Evolutionary conservation across 1,284 basidiomycete genomes (phyloP).

Genomic region (Ganoderma leucocontextum): DNA sequence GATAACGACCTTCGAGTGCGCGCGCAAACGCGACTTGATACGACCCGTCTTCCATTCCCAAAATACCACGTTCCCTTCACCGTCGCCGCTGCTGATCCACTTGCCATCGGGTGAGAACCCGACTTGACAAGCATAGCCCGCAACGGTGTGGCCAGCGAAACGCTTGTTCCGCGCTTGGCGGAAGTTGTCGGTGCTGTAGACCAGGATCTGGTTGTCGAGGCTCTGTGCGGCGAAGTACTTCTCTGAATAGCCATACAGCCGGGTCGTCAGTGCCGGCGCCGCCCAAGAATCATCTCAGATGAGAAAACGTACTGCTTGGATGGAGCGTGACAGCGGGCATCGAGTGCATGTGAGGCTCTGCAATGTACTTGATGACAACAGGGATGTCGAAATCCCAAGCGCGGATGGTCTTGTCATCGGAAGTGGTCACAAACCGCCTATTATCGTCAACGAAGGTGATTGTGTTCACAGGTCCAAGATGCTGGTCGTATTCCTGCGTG

Average conservation of each 20-base stretch:
- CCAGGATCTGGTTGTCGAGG: slow-evolving; percentile 96
- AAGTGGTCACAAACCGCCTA: slow-evolving; percentile 96
- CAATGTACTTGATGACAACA: slow-evolving; percentile 99
- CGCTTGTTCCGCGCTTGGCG: slow-evolving; percentile 98
- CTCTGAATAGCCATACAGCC: slow-evolving; percentile 53
- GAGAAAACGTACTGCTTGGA: slow-evolving; percentile 80
- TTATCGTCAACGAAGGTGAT: slow-evolving; percentile 99
- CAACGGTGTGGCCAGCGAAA: slow-evolving; percentile 95
- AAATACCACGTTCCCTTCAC: slow-evolving; percentile 94
- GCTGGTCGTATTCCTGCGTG: slow-evolving; percentile 98
- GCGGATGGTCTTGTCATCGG: slow-evolving; percentile 99
- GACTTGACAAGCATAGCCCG: slow-evolving; percentile 96
- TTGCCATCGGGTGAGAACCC: slow-evolving; percentile 98
- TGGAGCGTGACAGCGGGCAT: slow-evolving; percentile 98
- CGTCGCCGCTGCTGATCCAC: slow-evolving; percentile 96
- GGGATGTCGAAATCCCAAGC: slow-evolving; percentile 99
- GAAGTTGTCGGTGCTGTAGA: slow-evolving; percentile 97
- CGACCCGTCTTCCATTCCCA: slow-evolving; percentile 99
- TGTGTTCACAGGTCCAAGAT: slow-evolving; percentile 97
- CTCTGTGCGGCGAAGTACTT: slow-evolving; percentile 98
- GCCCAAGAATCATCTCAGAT: slow-evolving; percentile 9
- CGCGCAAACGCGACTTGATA: slow-evolving; percentile 89
- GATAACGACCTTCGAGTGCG: slow-evolving; percentile 95
- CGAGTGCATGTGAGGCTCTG: slow-evolving; percentile 99
- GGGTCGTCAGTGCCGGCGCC: slow-evolving; percentile 17